Evolutionary conservation across 768 basidiomycete species (phyloP), one percentile per base, ranked within the genome.

Genomic region (Suillus variegatus): DNA sequence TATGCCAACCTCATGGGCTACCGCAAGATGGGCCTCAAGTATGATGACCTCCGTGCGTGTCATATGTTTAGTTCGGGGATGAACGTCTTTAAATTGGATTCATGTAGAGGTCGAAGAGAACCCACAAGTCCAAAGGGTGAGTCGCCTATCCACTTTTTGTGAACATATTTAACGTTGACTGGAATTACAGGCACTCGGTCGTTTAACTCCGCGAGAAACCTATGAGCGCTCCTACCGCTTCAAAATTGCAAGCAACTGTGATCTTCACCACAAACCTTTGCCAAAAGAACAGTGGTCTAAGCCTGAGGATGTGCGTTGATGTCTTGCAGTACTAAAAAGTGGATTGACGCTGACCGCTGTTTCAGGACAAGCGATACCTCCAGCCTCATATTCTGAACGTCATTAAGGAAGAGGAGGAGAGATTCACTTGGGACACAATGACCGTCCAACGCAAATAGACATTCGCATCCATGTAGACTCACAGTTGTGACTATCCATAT

Each of bases 211-310:
- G 40, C 84, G 86, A 57, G 89, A 98, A 80, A 75, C 82, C 41
- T 98, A 95, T 79, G 96, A 97, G 84, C 93, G 97, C 67, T 87
- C 88, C 64, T 97, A 82, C 86, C 92, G 97, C 67, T 81, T 96
- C 77, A 93, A 94, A 76, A 80, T 88, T n/a, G 91, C 92, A 32
- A 86, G 87, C 41, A 10, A 58, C 40, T 58, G 57, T 28, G 57
- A 58, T 41, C 40, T 77, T 20, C 94, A 97, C 63, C 96, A 98
- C 79, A 83, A 86, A 60, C 83, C 87, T 35, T 85, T 99, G 20
- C 86, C 94, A 66, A 91, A 93, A 77, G 88, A 89, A 22, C 82
- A 94, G 75, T 95, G 94, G 94, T 81, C 84, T 58, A 86, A 84
- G 65, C 80, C 86, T 2, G 84, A 86, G 67, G 90, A 97, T 79